phyloP scores from a whole-genome alignment of 2,329 filamentous ascomycete genomes.

The Clarireedia paspali region DNA sequence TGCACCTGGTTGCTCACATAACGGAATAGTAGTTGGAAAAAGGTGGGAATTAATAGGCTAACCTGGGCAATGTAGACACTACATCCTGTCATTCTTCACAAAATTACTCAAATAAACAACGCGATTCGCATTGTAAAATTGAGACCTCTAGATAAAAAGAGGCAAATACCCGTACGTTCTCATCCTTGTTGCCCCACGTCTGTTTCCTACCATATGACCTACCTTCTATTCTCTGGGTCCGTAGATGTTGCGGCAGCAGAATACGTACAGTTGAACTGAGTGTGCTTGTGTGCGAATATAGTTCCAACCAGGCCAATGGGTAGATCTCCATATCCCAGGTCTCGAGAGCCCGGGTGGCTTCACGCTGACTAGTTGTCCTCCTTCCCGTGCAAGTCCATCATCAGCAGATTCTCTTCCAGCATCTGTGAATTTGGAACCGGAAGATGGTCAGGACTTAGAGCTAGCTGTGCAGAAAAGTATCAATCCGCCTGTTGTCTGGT shows the following conservation, averaged over 20 bases:
- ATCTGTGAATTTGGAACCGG: too few species aligned
- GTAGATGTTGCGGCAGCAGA: too few species aligned
- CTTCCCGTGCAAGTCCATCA: background rate
- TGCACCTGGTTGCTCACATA: background rate
- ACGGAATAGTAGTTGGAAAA: background rate
- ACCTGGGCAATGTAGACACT: too few species aligned
- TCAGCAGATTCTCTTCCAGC: background rate
- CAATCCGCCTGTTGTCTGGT: constrained; percentile 69
- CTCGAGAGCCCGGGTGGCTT: background rate
- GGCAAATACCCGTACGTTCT: too few species aligned
- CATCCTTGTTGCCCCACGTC: too few species aligned
- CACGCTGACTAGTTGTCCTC: background rate
- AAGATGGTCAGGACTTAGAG: background rate
- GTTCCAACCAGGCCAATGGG: background rate
- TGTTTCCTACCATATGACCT: too few species aligned
- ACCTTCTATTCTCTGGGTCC: background rate
- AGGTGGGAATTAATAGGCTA: too few species aligned
- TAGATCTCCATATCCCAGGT: background rate
- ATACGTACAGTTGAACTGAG: background rate
- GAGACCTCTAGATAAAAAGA: too few species aligned
- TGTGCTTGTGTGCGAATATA: background rate
- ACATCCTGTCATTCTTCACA: too few species aligned
- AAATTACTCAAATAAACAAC: too few species aligned
- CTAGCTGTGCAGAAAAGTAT: constrained; percentile 17
- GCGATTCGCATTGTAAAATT: too few species aligned